A percentile compares a stretch with the other conserved stretches of the same genome.
These are phyloP conservation scores for Ploettnerulaceae sp. DNA, from an alignment of 2,329 filamentous ascomycete genomes.

Conservation along the genomic window DNA sequence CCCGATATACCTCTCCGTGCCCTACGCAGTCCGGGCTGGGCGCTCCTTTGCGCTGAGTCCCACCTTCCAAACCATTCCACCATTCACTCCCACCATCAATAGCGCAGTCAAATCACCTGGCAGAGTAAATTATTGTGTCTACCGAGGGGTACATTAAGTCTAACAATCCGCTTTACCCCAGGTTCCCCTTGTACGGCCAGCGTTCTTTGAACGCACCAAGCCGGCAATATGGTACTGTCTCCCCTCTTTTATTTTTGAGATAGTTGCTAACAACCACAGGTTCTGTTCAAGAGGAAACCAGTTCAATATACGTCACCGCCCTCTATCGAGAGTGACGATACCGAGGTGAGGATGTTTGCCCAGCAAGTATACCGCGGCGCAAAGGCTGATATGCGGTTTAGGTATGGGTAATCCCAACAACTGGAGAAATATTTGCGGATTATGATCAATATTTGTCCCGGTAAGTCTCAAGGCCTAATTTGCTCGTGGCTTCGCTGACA, in stretches of 20 bases:
- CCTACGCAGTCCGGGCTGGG: conserved; percentile 18
- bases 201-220: conserved; percentile 15
- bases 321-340: conserved; percentile 70
- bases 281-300: conserved; percentile 93
- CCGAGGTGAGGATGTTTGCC: conserved; percentile 59
- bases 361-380: conserved; percentile 12
- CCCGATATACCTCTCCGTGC: conserved; percentile 16
- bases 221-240: conserved; percentile 28
- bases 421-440: conserved; percentile 80
- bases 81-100: conserved; percentile 11
- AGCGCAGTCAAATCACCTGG: conserved; percentile 3
- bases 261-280: conserved; percentile 47
- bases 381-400: conserved; percentile 38
- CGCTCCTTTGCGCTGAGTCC: conserved; percentile 13
- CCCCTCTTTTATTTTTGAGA: neutral
- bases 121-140: conserved; percentile 8
- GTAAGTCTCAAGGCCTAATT: conserved; percentile 44
- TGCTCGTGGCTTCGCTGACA: conserved; percentile 29
- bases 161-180: conserved; percentile 23
- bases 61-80: conserved; percentile 9
- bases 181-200: conserved; percentile 19
- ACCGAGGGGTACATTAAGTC: conserved; percentile 22
- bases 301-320: conserved; percentile 74
- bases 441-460: conserved; percentile 85
- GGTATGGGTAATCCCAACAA: conserved; percentile 90